phyloP scores from a whole-genome alignment of 2,329 filamentous ascomycete genomes.

The Rhynchosporium agropyri region DNA sequence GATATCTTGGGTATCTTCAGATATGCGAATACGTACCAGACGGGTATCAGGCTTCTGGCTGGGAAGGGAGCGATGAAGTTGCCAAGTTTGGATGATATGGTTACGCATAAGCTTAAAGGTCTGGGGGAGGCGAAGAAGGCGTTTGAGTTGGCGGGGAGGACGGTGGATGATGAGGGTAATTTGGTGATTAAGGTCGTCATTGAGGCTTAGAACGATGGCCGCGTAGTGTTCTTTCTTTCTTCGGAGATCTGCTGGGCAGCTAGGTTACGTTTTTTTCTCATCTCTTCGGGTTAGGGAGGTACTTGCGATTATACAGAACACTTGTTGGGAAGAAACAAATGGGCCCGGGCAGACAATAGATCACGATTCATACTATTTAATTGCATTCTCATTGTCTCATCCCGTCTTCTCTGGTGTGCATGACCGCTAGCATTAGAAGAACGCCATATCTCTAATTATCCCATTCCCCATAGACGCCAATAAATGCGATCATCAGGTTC shows the following conservation, averaged over 20 bases:
- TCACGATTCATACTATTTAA: slow-evolving; percentile 22
- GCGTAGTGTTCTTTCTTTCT: background rate
- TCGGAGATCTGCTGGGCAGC: slow-evolving; percentile 17
- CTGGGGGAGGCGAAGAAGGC: slow-evolving; percentile 63
- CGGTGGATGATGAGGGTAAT: slow-evolving; percentile 66
- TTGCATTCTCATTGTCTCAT: slow-evolving; percentile 25
- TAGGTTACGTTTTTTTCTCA: slow-evolving; percentile 6
- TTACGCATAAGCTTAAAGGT: slow-evolving; percentile 73
- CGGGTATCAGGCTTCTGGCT: slow-evolving; percentile 65
- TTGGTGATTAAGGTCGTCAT: slow-evolving; percentile 74
- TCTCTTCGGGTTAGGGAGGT: slow-evolving; percentile 15
- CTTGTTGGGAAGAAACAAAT: slow-evolving; percentile 20
- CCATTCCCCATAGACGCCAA: slow-evolving; percentile 23
- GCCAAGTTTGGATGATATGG: slow-evolving; percentile 68
- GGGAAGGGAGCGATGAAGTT: slow-evolving; percentile 50
- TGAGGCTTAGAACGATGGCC: slow-evolving; percentile 48
- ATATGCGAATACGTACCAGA: slow-evolving; percentile 75
- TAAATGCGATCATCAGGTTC: slow-evolving; percentile 26
- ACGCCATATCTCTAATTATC: slow-evolving; percentile 27
- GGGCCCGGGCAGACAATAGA: slow-evolving; percentile 16
- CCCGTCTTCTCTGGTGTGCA: slow-evolving; percentile 20
- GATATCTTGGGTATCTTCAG: slow-evolving; percentile 79
- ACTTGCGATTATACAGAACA: slow-evolving; percentile 12
- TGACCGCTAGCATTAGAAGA: slow-evolving; percentile 26
- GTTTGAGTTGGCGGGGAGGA: slow-evolving; percentile 71